Conservation (phyloP, 139 green algal species). For the Chlorella sp. region DNA sequence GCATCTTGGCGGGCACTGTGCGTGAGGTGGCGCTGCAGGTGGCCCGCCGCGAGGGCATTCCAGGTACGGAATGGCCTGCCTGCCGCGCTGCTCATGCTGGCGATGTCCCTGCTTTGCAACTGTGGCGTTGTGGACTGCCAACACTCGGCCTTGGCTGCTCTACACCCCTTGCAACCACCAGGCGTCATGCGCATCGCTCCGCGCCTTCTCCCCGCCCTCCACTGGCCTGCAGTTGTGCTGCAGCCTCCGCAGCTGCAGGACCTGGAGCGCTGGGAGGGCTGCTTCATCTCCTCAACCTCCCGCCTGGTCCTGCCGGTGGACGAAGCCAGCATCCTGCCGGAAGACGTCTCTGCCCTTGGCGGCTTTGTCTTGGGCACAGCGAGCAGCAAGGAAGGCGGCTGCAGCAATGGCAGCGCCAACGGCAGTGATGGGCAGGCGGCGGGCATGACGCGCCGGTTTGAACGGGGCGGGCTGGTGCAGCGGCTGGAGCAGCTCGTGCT, state of each 20-base stretch:
- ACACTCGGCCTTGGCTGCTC: neutral
- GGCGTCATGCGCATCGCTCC: neutral
- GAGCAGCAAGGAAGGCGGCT: neutral
- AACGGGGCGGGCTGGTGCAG: constrained; percentile 19
- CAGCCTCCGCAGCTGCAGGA: constrained; percentile 47
- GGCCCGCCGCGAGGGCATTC: constrained; percentile 43
- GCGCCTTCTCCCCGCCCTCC: neutral
- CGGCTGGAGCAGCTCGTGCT: constrained; percentile 46
- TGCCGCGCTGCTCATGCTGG: neutral
- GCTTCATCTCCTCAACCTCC: constrained; percentile 66
- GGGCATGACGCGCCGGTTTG: neutral
- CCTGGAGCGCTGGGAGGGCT: constrained; percentile 63
- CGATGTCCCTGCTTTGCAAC: neutral
- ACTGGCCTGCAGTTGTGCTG: constrained; percentile 27
- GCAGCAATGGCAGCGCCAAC: neutral
- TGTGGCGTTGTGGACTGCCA: neutral
- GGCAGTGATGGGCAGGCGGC: neutral
- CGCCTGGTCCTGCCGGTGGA: constrained; percentile 67
- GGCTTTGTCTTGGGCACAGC: neutral
- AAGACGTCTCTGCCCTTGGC: constrained; percentile 27
- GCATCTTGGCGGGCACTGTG: constrained; percentile 60
- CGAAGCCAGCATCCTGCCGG: neutral
- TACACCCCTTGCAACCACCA: neutral
- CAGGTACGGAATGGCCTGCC: neutral
- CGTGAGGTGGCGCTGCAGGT: constrained; percentile 59